Evolutionary conservation across 1,284 basidiomycete species (phyloP).

Genomic region (Cutaneotrichosporon mucoides): DNA sequence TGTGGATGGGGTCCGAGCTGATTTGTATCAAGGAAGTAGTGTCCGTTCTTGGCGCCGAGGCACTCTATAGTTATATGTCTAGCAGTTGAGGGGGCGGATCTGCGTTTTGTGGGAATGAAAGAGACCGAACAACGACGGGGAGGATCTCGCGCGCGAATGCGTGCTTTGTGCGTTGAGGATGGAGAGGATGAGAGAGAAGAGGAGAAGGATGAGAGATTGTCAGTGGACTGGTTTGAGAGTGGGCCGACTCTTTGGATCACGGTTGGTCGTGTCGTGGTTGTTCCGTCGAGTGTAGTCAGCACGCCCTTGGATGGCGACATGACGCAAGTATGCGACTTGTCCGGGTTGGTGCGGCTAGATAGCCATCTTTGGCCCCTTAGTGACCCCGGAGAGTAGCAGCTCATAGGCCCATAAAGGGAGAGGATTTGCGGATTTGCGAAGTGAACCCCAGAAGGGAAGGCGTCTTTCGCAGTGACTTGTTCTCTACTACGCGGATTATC

Average conservation of each 20-base stretch:
- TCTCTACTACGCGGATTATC: too few relatives aligned
- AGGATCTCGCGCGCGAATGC: neutral
- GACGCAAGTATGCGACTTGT: slow-evolving; percentile 2
- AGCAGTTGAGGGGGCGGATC: neutral
- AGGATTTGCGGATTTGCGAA: too few relatives aligned
- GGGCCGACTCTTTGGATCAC: too few relatives aligned
- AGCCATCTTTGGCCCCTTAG: too few relatives aligned
- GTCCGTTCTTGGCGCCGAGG: neutral
- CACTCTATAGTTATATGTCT: slow-evolving; percentile 2
- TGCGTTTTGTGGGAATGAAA: neutral
- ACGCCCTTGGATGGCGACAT: slow-evolving; percentile 2
- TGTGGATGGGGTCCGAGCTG: neutral
- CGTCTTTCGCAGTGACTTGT: too few relatives aligned
- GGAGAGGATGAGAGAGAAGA: too few relatives aligned
- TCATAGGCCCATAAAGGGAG: too few relatives aligned
- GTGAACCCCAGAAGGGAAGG: too few relatives aligned
- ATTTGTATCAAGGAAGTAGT: neutral
- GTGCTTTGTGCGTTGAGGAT: too few relatives aligned
- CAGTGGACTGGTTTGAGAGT: neutral
- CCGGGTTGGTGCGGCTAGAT: neutral
- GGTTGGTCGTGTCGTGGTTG: neutral
- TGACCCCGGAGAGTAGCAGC: too few relatives aligned
- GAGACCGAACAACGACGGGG: neutral
- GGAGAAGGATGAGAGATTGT: neutral
- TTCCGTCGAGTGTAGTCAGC: neutral